Percentiles rank a stretch among this genome's conserved stretches.
These are phyloP conservation scores for Candolleomyces efflorescens DNA, from an alignment of 768 basidiomycete genomes.

Conservation along the genomic window DNA sequence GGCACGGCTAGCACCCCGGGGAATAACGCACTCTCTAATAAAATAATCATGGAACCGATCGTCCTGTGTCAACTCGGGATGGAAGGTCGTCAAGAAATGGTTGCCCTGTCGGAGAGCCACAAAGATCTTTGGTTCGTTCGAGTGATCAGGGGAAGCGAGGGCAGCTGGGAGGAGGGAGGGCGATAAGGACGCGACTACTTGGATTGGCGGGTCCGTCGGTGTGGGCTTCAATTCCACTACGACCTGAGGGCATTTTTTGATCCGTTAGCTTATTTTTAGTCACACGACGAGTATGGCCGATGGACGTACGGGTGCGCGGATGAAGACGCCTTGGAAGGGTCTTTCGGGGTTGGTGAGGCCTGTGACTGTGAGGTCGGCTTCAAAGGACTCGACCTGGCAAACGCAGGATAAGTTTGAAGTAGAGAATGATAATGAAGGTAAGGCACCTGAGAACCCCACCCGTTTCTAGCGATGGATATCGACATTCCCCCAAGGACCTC, in stretches of 20 bases:
- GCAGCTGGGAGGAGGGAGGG: conserved; percentile 37
- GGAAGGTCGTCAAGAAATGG: conserved; percentile 87
- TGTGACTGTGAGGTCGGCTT: conserved; percentile 64
- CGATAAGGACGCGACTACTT: conserved; percentile 70
- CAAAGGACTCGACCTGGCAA: conserved; percentile 83
- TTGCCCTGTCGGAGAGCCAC: conserved; percentile 85
- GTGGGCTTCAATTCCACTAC: conserved; percentile 48
- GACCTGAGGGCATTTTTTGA: conserved; percentile 41
- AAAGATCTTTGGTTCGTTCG: conserved; percentile 56
- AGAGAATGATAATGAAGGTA: neutral
- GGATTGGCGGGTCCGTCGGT: conserved; percentile 51
- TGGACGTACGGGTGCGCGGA: conserved; percentile 78
- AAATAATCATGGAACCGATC: conserved; percentile 91
- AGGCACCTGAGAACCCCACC: conserved; percentile 88
- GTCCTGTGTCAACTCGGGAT: conserved; percentile 89
- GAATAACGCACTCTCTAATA: conserved; percentile 65
- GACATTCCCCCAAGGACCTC: conserved; percentile 80
- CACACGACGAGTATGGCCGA: neutral
- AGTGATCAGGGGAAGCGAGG: conserved; percentile 41
- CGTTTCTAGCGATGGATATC: conserved; percentile 79
- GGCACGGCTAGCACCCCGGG: conserved; percentile 11
- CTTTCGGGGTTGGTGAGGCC: conserved; percentile 53
- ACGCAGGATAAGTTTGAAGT: neutral
- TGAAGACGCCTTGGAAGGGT: conserved; percentile 84
- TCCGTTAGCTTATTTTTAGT: no score